Percentiles rank a stretch among this genome's conserved stretches.
Conservation (phyloP, 441 rosid species). For the Raphanus hybrid region DNA sequence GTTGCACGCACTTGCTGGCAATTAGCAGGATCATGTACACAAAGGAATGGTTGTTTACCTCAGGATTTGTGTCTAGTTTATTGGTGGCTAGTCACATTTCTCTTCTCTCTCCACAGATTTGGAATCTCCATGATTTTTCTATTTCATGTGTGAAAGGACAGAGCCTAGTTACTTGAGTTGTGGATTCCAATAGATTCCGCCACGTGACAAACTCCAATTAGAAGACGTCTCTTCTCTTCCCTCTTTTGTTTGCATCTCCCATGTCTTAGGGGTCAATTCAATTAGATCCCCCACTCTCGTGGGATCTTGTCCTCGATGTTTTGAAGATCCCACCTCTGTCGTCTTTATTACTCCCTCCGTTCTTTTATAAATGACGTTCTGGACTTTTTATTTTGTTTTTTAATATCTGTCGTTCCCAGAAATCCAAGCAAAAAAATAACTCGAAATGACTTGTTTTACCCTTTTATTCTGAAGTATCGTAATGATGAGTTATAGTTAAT, state of each 20-base stretch:
- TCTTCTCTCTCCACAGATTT: slow-evolving; percentile 29
- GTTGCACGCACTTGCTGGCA: slow-evolving; percentile 19
- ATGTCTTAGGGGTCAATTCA: slow-evolving; percentile 31
- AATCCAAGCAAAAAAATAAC: too few relatives aligned
- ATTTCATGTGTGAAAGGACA: slow-evolving; percentile 31
- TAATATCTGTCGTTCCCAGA: too few relatives aligned
- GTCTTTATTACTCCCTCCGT: neutral
- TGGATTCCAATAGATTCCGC: slow-evolving; percentile 45
- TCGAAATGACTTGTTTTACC: too few relatives aligned
- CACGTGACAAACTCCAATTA: slow-evolving; percentile 33
- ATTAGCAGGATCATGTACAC: slow-evolving; percentile 29
- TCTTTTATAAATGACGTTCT: too few relatives aligned
- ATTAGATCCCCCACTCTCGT: slow-evolving; percentile 20
- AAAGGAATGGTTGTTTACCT: slow-evolving; percentile 9
- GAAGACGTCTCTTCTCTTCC: slow-evolving; percentile 25
- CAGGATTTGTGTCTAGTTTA: slow-evolving; percentile 23
- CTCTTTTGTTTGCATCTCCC: slow-evolving; percentile 33
- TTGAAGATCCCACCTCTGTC: slow-evolving; percentile 9
- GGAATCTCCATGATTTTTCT: slow-evolving; percentile 16
- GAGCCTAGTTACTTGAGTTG: slow-evolving; percentile 33
- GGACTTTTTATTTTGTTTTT: too few relatives aligned
- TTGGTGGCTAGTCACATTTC: slow-evolving; percentile 24
- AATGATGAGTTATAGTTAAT: too few relatives aligned
- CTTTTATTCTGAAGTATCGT: too few relatives aligned
- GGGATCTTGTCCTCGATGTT: slow-evolving; percentile 32